phyloP scores from a whole-genome alignment of 805 yeast genomes.

The Ogataea methylovora region DNA sequence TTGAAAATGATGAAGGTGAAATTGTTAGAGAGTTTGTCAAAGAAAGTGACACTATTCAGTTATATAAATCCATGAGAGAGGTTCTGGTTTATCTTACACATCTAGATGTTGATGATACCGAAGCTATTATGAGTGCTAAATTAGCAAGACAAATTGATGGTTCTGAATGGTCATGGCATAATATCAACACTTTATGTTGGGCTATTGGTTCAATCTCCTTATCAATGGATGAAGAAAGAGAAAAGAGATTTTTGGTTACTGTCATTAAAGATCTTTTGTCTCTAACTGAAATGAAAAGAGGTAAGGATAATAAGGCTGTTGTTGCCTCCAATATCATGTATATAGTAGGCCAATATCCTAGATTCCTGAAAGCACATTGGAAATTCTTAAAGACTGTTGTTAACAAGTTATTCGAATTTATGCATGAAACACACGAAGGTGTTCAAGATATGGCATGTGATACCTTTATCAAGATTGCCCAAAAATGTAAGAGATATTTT shows the following conservation, averaged over 20 bases:
- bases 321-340: constrained; percentile 99
- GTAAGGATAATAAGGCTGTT: constrained; percentile 97
- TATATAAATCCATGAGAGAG: constrained; percentile 93
- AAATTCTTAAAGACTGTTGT: constrained; percentile 93
- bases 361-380: constrained; percentile 98
- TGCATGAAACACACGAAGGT: constrained; percentile 99
- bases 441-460: constrained; percentile 99
- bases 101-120: constrained; percentile 89
- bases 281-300: constrained; percentile 91
- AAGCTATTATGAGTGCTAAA: constrained; percentile 86
- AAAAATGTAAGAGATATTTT: constrained; percentile 92
- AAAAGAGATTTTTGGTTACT: constrained; percentile 84
- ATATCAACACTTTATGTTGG: constrained; percentile 96
- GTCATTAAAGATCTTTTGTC: constrained; percentile 90
- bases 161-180: constrained; percentile 98
- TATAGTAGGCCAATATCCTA: constrained; percentile 97
- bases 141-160: constrained; percentile 91
- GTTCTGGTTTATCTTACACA: constrained; percentile 93
- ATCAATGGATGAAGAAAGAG: constrained; percentile 97
- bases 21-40: constrained; percentile 95
- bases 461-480: constrained; percentile 92
- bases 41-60: constrained; percentile 93
- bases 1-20: constrained; percentile 98
- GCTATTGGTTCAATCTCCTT: constrained; percentile 99
- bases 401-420: constrained; percentile 90